Percentiles rank a stretch among this genome's conserved stretches.
Evolutionary conservation across 176 grass and related monocot genomes (phyloP).

Genomic region (Oryza glaberrima): DNA sequence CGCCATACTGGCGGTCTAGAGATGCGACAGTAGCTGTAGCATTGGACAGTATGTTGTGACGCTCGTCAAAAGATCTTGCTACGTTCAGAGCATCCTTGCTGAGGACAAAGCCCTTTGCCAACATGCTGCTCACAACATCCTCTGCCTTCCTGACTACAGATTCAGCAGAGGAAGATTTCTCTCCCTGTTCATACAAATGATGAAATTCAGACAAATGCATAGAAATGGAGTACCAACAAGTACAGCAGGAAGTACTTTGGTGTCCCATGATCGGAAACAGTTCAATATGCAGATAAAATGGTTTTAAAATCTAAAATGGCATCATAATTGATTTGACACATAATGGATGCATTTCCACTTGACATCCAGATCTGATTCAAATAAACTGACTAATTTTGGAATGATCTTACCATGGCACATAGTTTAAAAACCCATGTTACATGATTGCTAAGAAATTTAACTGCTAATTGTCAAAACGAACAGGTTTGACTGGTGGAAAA

Average conservation of each 20-base stretch:
- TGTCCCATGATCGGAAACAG: not conserved
- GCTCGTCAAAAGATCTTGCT: conserved; percentile 84
- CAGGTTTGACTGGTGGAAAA: not conserved
- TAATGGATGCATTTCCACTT: not conserved
- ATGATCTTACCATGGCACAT: not conserved
- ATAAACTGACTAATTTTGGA: conserved; percentile 4
- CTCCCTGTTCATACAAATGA: conserved; percentile 46
- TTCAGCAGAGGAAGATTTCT: conserved; percentile 35
- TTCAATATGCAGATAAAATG: not conserved
- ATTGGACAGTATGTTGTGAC: conserved; percentile 75
- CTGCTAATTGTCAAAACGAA: not conserved
- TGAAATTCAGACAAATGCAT: conserved; percentile 31
- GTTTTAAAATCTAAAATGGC: not conserved
- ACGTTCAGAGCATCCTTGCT: conserved; percentile 79
- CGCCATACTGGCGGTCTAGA: conserved; percentile 75
- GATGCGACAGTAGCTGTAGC: conserved; percentile 75
- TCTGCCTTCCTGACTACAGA: conserved; percentile 86
- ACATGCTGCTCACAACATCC: conserved; percentile 96
- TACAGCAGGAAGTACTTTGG: not conserved
- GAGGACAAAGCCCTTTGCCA: conserved; percentile 96
- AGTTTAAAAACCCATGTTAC: not conserved
- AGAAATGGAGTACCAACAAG: conserved; percentile 12
- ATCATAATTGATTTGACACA: not conserved
- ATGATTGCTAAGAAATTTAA: not conserved
- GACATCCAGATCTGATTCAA: not conserved